Base-by-base conservation (phyloP, 495 filamentous ascomycete species). In the Lasiosphaeriaceae sp. region DNA sequence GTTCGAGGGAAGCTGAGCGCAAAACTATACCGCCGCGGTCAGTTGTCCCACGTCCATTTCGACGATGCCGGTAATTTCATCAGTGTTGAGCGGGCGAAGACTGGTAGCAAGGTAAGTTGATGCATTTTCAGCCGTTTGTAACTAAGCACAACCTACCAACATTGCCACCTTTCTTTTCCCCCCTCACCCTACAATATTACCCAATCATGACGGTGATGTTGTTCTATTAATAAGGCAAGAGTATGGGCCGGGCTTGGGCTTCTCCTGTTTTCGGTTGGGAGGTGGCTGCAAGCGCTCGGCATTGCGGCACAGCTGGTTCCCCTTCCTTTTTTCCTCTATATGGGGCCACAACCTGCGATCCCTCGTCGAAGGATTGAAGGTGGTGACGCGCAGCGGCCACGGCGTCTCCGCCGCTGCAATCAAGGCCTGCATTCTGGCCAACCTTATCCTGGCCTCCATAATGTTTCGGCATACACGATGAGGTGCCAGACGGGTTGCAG, bases 1-100 rank as follows among this genome's bases (percentile, higher is more conserved):
- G 93, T 92, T 63, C 86, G 95, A 41, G 94, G 95, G 71, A 96
- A 92, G 71, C 87, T 96, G 65, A 90, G 86, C 55, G 84, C 85
- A 39, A 96, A 96, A 74, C 75, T 96, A 49, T 84, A 96, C 51
- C 89, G 88, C 46, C 87, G 86, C 44, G 89, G 90, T 9, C 77
- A 89, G 34, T 78, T 93, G 57, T 80, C 85, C 1, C 74, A 77
- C 44, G 73, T 86, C 62, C 90, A 97, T 74, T 97, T 96, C 66
- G 92, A 96, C 68, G 87, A 94, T 45, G 75, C 87, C 70, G 79
- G 88, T 51, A 92, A 92, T 65, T 97, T 98, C 71, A 77, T 86
- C 66, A 94, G 90, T 68, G 75, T 86, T 3, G 92, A 97, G 69
- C 83, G 86, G 66, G 93, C 97, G 68, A 88, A 88, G 70, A 73